Conservation (phyloP, 73 alveolate genomes). For the Paraurostyla sp. region DNA sequence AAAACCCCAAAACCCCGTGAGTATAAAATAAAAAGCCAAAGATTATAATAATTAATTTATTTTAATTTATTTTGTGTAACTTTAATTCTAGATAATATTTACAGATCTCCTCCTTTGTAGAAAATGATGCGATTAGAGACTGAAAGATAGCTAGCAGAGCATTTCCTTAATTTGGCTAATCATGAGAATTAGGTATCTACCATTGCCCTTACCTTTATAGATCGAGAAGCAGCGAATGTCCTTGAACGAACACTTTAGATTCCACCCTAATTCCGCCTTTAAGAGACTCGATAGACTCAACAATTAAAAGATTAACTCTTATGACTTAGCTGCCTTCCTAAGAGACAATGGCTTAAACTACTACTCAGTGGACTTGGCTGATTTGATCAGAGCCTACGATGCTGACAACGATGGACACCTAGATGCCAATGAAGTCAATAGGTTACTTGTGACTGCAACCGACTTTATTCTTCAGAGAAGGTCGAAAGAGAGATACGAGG, state of each 20-base stretch:
- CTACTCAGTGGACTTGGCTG: conserved; percentile 6
- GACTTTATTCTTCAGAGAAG: neutral
- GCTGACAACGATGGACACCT: neutral
- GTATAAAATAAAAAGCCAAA: too few species aligned
- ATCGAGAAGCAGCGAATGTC: conserved; percentile 67
- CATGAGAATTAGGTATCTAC: conserved; percentile 55
- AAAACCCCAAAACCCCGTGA: too few species aligned
- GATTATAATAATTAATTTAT: too few species aligned
- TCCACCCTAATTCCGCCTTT: conserved; percentile 74
- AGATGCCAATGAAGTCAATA: neutral
- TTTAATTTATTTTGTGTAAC: too few species aligned
- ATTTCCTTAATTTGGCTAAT: conserved; percentile 70
- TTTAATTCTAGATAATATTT: too few species aligned
- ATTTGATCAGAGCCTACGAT: conserved; percentile 10
- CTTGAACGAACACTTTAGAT: conserved; percentile 76
- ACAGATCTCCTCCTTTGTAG: too few species aligned
- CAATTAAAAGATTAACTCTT: neutral
- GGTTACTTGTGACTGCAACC: conserved; percentile 13
- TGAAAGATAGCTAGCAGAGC: conserved; percentile 72
- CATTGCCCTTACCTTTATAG: neutral
- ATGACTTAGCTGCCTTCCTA: conserved; percentile 62
- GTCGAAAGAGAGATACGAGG: neutral
- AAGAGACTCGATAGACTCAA: conserved; percentile 53
- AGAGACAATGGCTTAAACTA: conserved; percentile 61
- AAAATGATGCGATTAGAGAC: conserved; percentile 68